Evolutionary conservation across 805 yeast genomes (phyloP), one percentile per base, ranked within the genome.

Genomic region (Pichia eremophila): DNA sequence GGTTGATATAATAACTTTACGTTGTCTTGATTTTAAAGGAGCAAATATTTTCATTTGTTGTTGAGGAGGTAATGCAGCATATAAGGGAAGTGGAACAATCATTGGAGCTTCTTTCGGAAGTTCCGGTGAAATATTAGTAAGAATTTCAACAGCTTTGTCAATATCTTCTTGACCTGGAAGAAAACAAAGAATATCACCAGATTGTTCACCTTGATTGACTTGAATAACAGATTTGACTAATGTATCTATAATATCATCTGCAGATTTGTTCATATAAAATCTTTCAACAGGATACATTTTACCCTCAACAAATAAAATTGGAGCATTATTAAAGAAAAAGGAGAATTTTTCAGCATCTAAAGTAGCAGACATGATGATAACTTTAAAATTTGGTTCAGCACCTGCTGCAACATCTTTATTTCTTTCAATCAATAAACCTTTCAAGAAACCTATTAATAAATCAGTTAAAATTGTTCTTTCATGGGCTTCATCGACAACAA

Each of bases 121-220:
- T 41, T 74, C 72, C 1, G 85, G 84, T 1, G 90, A 75, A 19
- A 83, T 58, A 37, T 75, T 73, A 46, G 69, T 74, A 47, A 93
- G 66, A 1, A 82, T 65, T 15, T 77, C 74, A 1, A 79, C 88
- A 14, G 85, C 83, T 55, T 83, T 83, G 62, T 93, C 99, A 62
- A 93, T 93, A 60, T 93, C 99, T 60, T 93, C 99, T 64, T 93
- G 99, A 52, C 99, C 99, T 0, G 98, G 90, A 46, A 93, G 67
- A 60, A 93, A 93, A 46, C 91, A 91, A 29, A 93, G 66, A n/a
- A 93, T 77, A 62, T 93, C 99, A 41, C 99, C 99, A 32, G 76
- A 75, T 17, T 77, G 85, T 61, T 93, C 96, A 8, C 84, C 70
- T 55, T 74, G 71, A 60, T 93, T 90, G 14, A 90, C 70, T 60